A percentile compares a stretch with the other conserved stretches of the same genome.
These are phyloP conservation scores for Arthrobotrys iridis DNA, from an alignment of 2,329 filamentous ascomycete genomes.

Conservation along the genomic window DNA sequence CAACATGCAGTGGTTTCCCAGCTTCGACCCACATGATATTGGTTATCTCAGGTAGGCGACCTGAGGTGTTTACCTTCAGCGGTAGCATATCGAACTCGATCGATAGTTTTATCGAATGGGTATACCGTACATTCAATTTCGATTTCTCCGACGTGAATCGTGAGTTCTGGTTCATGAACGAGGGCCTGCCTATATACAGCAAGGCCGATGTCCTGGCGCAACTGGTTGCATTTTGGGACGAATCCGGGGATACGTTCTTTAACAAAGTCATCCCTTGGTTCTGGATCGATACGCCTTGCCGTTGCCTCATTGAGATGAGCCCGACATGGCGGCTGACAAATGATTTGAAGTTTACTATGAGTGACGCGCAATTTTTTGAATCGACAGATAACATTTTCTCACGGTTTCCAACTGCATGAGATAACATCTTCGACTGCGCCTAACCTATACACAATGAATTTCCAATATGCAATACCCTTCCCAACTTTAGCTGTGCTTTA, in stretches of 20 bases:
- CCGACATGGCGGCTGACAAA: constrained; percentile 12
- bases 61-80: constrained; percentile 43
- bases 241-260: constrained; percentile 46
- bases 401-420: constrained; percentile 18
- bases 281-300: constrained; percentile 50
- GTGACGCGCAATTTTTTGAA: constrained; percentile 8
- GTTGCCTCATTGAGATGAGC: constrained; percentile 25
- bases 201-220: constrained; percentile 32
- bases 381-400: constrained; percentile 18
- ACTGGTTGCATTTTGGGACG: constrained; percentile 42
- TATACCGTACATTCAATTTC: constrained; percentile 24
- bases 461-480: constrained; percentile 12
- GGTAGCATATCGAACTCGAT: constrained; percentile 42
- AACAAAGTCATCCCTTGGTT: constrained; percentile 50
- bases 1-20: constrained; percentile 35
- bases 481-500: neutral
- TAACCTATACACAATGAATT: neutral
- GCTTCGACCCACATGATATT: constrained; percentile 39
- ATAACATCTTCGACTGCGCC: constrained; percentile 1
- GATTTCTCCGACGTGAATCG: constrained; percentile 34
- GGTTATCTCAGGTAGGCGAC: constrained; percentile 36
- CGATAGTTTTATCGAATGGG: constrained; percentile 40
- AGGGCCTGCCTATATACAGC: constrained; percentile 21
- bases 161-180: constrained; percentile 46
- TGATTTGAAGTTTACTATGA: constrained; percentile 16